Evolutionary conservation across 2,329 filamentous ascomycete species (phyloP).

Genomic region (Monilinia fructicola): DNA sequence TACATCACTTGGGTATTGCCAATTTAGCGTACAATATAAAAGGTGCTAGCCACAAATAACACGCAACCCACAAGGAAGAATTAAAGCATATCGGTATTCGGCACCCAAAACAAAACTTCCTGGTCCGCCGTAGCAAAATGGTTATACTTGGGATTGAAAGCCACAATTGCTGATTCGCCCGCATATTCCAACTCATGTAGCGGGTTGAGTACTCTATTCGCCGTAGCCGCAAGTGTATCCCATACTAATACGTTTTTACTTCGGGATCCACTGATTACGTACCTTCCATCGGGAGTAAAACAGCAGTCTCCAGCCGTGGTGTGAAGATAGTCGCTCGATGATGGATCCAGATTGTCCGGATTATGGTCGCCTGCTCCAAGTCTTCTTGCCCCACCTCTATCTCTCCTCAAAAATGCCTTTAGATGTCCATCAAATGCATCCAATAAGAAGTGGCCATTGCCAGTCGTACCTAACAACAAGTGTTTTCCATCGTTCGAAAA

Average conservation of each 20-base stretch:
- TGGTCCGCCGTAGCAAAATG: slow-evolving; percentile 87
- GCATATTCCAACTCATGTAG: slow-evolving; percentile 63
- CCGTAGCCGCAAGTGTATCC: slow-evolving; percentile 66
- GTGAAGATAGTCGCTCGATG: slow-evolving; percentile 40
- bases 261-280: slow-evolving; percentile 76
- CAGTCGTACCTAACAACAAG: slow-evolving; percentile 79
- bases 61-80: background rate
- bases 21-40: slow-evolving; percentile 10
- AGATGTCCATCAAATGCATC: slow-evolving; percentile 86
- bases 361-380: slow-evolving; percentile 53
- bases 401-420: slow-evolving; percentile 68
- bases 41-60: background rate
- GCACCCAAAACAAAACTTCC: slow-evolving; percentile 77
- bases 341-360: slow-evolving; percentile 34
- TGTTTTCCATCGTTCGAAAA: slow-evolving; percentile 96
- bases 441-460: slow-evolving; percentile 83
- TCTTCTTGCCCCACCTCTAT: slow-evolving; percentile 53
- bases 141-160: slow-evolving; percentile 89
- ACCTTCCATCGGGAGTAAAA: slow-evolving; percentile 87
- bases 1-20: slow-evolving; percentile 24
- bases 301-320: slow-evolving; percentile 76
- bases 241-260: slow-evolving; percentile 76
- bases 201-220: slow-evolving; percentile 62
- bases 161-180: slow-evolving; percentile 70
- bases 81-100: slow-evolving; percentile 52